Base-by-base conservation (phyloP, 2,329 filamentous ascomycete species). In the Aspergillus fructus region DNA sequence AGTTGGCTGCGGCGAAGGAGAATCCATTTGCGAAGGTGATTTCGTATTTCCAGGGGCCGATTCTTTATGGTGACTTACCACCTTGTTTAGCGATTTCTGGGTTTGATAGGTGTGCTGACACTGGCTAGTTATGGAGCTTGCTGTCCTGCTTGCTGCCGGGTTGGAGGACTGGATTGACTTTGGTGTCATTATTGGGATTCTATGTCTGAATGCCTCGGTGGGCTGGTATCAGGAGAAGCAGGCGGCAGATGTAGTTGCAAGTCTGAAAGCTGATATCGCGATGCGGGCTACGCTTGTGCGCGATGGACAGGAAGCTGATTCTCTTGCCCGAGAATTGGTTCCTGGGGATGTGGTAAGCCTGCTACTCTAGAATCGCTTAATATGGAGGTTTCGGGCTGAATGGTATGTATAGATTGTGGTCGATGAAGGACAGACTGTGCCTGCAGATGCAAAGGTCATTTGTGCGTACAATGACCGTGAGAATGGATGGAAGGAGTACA, bases 221-320 rank as follows among this genome's bases (percentile, higher is more conserved):
- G 89, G 89, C 76, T 91, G 88, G 85, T 91, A 91, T 72, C 89
- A 91, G 72, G 89, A 91, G 76, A 91, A 91, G 77, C 88, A 90
- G 75, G 89, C 89, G 63, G 88, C 88, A 59, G 89, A 91, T 76
- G 87, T 90, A 62, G 88, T 90, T 66, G 88, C 88, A 23, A 86
- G 82, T 65, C 79, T 91, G 55, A 91, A 90, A 77, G 89, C 89
- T 74, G 89, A 91, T 68, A 91, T 91, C 68, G 89, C 89, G 65
- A 86, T 91, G 84, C 87, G 85, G 73, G 85, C 87, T 5, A 81
- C 77, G 53, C 86, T 88, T 62, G 76, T 91, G 63, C 87, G 89
- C 66, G 81, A 89, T 66, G 86, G 87, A 49, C 75, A 78, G 55
- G 84, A 89, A 72, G 77, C 85, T 62, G 84, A 88, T 59, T 87